Evolutionary conservation across 148 eudicot genomes (phyloP).

Genomic region (Nepenthes gracilis): DNA sequence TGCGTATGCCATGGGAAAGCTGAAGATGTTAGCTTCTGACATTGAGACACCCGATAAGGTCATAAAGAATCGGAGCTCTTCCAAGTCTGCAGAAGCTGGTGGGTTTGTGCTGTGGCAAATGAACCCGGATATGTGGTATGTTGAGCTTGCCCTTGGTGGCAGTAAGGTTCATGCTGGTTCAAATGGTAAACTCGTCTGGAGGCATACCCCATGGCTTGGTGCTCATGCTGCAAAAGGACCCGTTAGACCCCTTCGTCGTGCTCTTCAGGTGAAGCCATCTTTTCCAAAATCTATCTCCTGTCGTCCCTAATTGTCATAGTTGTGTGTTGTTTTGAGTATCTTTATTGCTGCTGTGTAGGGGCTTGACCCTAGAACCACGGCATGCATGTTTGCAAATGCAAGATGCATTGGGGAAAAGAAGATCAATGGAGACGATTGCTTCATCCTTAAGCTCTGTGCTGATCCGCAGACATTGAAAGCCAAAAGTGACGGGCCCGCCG

Average conservation of each 20-base stretch:
- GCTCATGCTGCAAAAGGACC: conserved; percentile 85
- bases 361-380: conserved; percentile 56
- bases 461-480: conserved; percentile 53
- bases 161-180: conserved; percentile 83
- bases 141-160: conserved; percentile 69
- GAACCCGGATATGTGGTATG: conserved; percentile 87
- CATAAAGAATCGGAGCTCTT: conserved; percentile 42
- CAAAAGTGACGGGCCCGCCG: conserved; percentile 56
- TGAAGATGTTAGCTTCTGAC: conserved; percentile 66
- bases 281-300: neutral
- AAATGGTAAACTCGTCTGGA: conserved; percentile 72
- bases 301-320: neutral
- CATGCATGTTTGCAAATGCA: conserved; percentile 51
- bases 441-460: conserved; percentile 52
- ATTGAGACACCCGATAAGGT: conserved; percentile 66
- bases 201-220: conserved; percentile 84
- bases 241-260: conserved; percentile 73
- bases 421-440: conserved; percentile 56
- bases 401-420: conserved; percentile 57
- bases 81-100: conserved; percentile 61
- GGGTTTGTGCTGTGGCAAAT: conserved; percentile 80
- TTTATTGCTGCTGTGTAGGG: conserved; percentile 23
- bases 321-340: neutral
- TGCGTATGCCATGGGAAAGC: conserved; percentile 77
- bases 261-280: conserved; percentile 55